phyloP scores from a whole-genome alignment of 345 rosid species.

The Eutrema heterophyllum region DNA sequence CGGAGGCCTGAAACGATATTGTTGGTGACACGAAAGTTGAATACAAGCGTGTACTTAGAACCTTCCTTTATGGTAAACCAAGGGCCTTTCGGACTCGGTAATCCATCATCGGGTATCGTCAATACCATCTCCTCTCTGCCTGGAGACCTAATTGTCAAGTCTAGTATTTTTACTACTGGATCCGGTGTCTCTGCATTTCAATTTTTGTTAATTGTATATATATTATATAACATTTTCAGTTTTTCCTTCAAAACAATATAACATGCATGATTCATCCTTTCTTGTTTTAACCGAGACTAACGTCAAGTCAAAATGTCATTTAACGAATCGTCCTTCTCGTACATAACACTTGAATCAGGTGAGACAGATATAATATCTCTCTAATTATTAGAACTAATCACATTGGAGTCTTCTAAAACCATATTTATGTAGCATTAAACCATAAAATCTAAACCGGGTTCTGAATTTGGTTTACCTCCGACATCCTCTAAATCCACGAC shows the following conservation, averaged over 20 bases:
- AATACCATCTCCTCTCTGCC: conserved; percentile 73
- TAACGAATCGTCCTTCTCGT: neutral
- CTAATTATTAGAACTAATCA: neutral
- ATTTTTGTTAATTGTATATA: neutral
- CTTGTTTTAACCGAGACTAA: neutral
- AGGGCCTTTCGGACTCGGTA: conserved; percentile 48
- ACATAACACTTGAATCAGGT: neutral
- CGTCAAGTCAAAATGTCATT: neutral
- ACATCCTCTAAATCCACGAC: conserved; percentile 61
- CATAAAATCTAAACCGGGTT: neutral
- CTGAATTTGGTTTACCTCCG: conserved; percentile 48
- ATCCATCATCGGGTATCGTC: conserved; percentile 54
- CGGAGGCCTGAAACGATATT: conserved; percentile 88
- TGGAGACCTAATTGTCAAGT: conserved; percentile 59
- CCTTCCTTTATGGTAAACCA: conserved; percentile 98
- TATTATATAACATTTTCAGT: neutral
- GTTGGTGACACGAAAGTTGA: conserved; percentile 71
- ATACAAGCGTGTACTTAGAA: conserved; percentile 61
- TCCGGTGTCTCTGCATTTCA: conserved; percentile 62
- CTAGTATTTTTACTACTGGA: conserved; percentile 76
- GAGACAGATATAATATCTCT: neutral
- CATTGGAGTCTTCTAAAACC: neutral
- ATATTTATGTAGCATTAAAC: neutral
- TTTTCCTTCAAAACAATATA: neutral
- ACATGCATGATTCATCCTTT: too few relatives aligned